Percentiles rank a stretch among this genome's conserved stretches.
Conservation (phyloP, 2,329 filamentous ascomycete genomes). For the Chaetomium sp. region DNA sequence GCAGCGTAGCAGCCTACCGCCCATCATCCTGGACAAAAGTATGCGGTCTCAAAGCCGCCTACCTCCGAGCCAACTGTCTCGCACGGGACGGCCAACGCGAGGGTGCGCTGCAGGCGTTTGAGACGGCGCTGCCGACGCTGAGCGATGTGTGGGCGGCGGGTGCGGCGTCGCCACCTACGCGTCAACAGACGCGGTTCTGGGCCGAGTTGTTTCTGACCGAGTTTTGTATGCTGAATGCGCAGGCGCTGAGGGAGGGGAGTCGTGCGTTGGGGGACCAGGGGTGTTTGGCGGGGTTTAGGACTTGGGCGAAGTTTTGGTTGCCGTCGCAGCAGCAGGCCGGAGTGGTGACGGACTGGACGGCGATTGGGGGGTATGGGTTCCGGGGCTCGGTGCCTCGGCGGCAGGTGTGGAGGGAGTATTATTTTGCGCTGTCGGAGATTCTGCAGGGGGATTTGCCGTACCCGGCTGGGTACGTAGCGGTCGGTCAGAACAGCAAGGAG, state of each 20-base stretch:
- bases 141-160: conserved; percentile 45
- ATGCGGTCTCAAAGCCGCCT: conserved; percentile 71
- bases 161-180: conserved; percentile 32
- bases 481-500: conserved; percentile 24
- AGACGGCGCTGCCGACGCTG: conserved; percentile 59
- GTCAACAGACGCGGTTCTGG: conserved; percentile 68
- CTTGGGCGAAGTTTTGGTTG: conserved; percentile 63
- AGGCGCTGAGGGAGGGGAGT: conserved; percentile 47
- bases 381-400: conserved; percentile 55
- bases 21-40: conserved; percentile 73
- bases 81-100: conserved; percentile 41
- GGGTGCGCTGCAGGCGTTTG: conserved; percentile 61
- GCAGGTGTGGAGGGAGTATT: conserved; percentile 80
- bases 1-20: neutral
- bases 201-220: conserved; percentile 71
- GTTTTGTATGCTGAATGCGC: conserved; percentile 62
- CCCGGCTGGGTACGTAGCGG: conserved; percentile 38
- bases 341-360: neutral
- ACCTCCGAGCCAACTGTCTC: conserved; percentile 64
- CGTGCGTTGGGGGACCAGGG: conserved; percentile 46
- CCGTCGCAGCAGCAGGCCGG: conserved; percentile 30
- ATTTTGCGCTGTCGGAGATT: conserved; percentile 69
- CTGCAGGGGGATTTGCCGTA: conserved; percentile 61
- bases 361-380: conserved; percentile 51
- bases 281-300: conserved; percentile 51